A percentile compares a stretch with the other conserved stretches of the same genome.
Evolutionary conservation across 1,284 basidiomycete species (phyloP).

Genomic region (Porodaedalea pini): DNA sequence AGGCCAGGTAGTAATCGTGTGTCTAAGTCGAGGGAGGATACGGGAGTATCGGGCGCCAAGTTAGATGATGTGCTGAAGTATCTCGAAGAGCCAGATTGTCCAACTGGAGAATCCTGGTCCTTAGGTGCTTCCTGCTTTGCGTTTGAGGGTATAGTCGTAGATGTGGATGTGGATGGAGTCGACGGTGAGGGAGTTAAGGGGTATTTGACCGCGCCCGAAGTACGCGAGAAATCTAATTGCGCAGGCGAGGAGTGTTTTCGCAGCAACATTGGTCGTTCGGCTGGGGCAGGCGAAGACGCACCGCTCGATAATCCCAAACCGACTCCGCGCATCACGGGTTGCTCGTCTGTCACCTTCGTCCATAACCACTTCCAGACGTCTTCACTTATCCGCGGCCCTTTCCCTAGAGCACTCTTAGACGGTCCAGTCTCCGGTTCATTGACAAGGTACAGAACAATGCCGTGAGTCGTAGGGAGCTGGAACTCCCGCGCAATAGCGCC

Average conservation of each 20-base stretch:
- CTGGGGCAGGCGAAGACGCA: slow-evolving; percentile 43
- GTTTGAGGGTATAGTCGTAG: background rate
- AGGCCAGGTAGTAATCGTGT: slow-evolving; percentile 64
- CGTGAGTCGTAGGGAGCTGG: slow-evolving; percentile 74
- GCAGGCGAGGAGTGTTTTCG: slow-evolving; percentile 15
- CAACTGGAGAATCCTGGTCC: background rate
- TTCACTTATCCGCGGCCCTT: slow-evolving; percentile 75
- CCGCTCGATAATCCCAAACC: slow-evolving; percentile 40
- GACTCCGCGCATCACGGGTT: slow-evolving; percentile 51
- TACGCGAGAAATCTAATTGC: slow-evolving; percentile 34
- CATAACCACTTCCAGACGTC: slow-evolving; percentile 82
- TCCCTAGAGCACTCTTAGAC: slow-evolving; percentile 35
- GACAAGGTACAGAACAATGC: slow-evolving; percentile 74
- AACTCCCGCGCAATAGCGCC: slow-evolving; percentile 85
- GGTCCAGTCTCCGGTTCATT: slow-evolving; percentile 26
- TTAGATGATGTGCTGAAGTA: slow-evolving; percentile 38
- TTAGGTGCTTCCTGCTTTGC: background rate
- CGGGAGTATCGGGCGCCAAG: slow-evolving; percentile 57
- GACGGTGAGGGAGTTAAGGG: slow-evolving; percentile 53
- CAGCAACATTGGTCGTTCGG: slow-evolving; percentile 18
- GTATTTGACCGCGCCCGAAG: slow-evolving; percentile 25
- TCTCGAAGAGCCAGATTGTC: slow-evolving; percentile 11
- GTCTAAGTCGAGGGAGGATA: slow-evolving; percentile 41
- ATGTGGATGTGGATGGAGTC: slow-evolving; percentile 36
- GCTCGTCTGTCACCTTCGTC: slow-evolving; percentile 62